phyloP scores from a whole-genome alignment of 164 flowering plant genomes.

The Taxillus chinensis region DNA sequence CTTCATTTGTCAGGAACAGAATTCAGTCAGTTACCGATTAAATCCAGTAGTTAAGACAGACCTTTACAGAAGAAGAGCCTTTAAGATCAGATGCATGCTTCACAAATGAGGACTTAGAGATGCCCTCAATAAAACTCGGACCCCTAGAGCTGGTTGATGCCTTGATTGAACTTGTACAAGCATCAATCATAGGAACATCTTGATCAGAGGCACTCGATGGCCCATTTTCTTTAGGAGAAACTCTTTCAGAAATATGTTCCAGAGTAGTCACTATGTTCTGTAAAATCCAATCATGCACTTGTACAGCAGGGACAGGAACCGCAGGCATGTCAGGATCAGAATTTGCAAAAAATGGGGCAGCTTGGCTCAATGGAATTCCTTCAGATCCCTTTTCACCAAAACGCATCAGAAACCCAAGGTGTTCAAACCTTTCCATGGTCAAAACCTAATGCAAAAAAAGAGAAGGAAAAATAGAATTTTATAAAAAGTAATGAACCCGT shows the following conservation, averaged over 20 bases:
- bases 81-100: slow-evolving; percentile 78
- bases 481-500: neutral
- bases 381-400: slow-evolving; percentile 78
- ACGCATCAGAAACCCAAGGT: slow-evolving; percentile 78
- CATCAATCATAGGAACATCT: slow-evolving; percentile 91
- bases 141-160: slow-evolving; percentile 42
- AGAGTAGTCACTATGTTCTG: slow-evolving; percentile 59
- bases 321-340: slow-evolving; percentile 99
- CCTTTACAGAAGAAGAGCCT: slow-evolving; percentile 92
- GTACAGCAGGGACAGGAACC: slow-evolving; percentile 81
- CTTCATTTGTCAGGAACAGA: too few species aligned
- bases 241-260: slow-evolving; percentile 61
- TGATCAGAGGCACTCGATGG: slow-evolving; percentile 59
- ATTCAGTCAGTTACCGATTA: too few species aligned
- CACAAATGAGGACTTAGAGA: slow-evolving; percentile 76
- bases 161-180: slow-evolving; percentile 37
- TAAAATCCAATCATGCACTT: slow-evolving; percentile 88
- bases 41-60: slow-evolving; percentile 6
- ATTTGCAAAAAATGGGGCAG: slow-evolving; percentile 93
- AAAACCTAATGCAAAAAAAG: slow-evolving; percentile 44
- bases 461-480: neutral
- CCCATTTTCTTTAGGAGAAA: slow-evolving; percentile 68
- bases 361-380: slow-evolving; percentile 60
- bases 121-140: slow-evolving; percentile 74
- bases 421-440: slow-evolving; percentile 82